These are phyloP conservation scores for Bonia amplexicaulis DNA, from an alignment of 176 grass and related monocot genomes.

Conservation along the genomic window DNA sequence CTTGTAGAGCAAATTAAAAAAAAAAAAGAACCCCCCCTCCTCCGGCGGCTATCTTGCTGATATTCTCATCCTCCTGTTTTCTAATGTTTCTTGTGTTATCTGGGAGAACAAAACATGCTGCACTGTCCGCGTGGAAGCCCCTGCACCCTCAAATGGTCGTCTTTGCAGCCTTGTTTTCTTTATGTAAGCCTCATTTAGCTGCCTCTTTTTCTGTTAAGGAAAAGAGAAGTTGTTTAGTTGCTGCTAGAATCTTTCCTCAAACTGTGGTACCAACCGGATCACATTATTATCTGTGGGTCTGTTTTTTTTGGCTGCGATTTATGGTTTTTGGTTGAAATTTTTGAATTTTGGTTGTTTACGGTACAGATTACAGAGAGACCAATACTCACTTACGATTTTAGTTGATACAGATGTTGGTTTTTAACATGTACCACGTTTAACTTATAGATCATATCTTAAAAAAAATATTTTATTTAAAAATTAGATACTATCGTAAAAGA, in stretches of 20 bases:
- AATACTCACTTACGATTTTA: too few relatives aligned
- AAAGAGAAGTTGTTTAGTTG: conserved; percentile 39
- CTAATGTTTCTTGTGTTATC: conserved; percentile 4
- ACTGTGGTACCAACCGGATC: conserved; percentile 28
- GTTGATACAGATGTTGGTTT: too few relatives aligned
- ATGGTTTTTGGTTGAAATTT: too few relatives aligned
- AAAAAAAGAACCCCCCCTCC: too few relatives aligned
- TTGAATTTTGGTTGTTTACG: too few relatives aligned
- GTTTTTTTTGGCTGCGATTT: too few relatives aligned
- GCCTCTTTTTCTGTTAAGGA: conserved; percentile 39
- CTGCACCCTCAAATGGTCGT: conserved; percentile 9
- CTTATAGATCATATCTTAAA: too few relatives aligned
- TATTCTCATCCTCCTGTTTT: conserved; percentile 27
- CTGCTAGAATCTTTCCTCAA: conserved; percentile 40
- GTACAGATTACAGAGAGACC: too few relatives aligned
- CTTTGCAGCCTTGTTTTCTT: conserved; percentile 25
- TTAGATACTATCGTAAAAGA: too few relatives aligned
- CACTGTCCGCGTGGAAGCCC: conserved; percentile 19
- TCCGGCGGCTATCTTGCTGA: conserved; percentile 19
- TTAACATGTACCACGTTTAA: too few relatives aligned
- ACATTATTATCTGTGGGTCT: conserved; percentile 34
- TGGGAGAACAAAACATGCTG: conserved; percentile 23
- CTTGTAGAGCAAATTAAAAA: too few relatives aligned
- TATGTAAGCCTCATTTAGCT: conserved; percentile 17
- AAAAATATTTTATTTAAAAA: too few relatives aligned